Conservation (phyloP, 768 basidiomycete genomes). For the Collybia mongolica region DNA sequence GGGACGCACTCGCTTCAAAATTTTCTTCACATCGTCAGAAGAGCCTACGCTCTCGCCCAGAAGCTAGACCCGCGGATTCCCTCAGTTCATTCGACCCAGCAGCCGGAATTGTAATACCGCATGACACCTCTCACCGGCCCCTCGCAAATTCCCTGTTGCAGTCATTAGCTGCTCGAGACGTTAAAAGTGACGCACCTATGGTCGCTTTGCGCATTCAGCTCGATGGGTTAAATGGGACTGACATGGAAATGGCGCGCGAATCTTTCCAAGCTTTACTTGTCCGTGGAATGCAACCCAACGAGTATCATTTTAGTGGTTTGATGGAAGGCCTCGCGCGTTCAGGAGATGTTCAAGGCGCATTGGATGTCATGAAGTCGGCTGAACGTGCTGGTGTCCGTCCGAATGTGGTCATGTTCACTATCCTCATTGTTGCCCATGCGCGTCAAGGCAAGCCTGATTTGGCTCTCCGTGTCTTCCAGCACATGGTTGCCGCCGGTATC, state of each 20-base stretch:
- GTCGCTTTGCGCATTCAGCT: constrained; percentile 63
- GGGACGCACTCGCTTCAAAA: constrained; percentile 40
- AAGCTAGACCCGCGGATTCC: constrained; percentile 19
- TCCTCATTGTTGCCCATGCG: constrained; percentile 71
- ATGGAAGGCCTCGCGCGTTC: constrained; percentile 68
- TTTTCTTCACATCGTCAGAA: constrained; percentile 30
- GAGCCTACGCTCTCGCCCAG: constrained; percentile 9
- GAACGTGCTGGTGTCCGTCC: constrained; percentile 48
- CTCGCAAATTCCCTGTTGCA: constrained; percentile 40
- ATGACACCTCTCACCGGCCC: constrained; percentile 24
- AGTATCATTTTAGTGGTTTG: constrained; percentile 71
- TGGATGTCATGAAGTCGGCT: constrained; percentile 53
- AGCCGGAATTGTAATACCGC: constrained; percentile 40
- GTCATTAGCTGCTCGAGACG: constrained; percentile 43
- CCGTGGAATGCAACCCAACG: constrained; percentile 69
- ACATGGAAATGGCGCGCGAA: constrained; percentile 49
- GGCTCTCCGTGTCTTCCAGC: constrained; percentile 55
- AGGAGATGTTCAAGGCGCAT: constrained; percentile 61
- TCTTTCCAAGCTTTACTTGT: constrained; percentile 59
- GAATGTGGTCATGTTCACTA: constrained; percentile 72
- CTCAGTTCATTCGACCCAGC: constrained; percentile 45
- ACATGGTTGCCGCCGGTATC: constrained; percentile 62
- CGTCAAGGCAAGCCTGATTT: constrained; percentile 52
- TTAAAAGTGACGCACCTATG: constrained; percentile 57
- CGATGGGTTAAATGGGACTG: constrained; percentile 51